Percentiles rank a stretch among this genome's conserved stretches.
phyloP scores from a whole-genome alignment of 768 basidiomycete species.

The Phaffia australis region DNA sequence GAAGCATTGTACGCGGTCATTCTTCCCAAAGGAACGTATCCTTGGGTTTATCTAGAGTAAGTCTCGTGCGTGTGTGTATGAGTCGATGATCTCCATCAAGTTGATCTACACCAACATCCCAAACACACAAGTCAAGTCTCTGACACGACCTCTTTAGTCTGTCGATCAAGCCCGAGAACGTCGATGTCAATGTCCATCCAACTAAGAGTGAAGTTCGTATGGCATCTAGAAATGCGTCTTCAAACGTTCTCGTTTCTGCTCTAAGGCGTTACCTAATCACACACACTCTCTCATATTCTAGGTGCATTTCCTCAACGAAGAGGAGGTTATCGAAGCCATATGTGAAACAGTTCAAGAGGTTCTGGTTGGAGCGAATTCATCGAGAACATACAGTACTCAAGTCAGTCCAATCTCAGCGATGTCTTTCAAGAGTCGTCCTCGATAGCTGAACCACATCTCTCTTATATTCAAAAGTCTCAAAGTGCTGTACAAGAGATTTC shows the following conservation, averaged over 20 bases:
- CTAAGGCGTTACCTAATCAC: background rate
- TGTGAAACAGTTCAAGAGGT: slow-evolving; percentile 58
- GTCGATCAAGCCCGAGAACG: slow-evolving; percentile 68
- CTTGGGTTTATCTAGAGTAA: slow-evolving; percentile 93
- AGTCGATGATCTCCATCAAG: background rate
- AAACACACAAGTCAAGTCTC: background rate
- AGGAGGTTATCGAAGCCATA: slow-evolving; percentile 65
- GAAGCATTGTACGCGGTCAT: slow-evolving; percentile 74
- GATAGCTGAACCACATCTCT: background rate
- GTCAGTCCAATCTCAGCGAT: slow-evolving; percentile 27
- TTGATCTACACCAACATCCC: too few species aligned
- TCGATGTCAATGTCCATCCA: slow-evolving; percentile 96
- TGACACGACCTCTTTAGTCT: slow-evolving; percentile 45
- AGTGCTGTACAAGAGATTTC: slow-evolving; percentile 35
- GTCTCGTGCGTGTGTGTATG: slow-evolving; percentile 16
- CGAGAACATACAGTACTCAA: slow-evolving; percentile 42
- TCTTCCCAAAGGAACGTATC: slow-evolving; percentile 76
- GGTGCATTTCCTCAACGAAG: slow-evolving; percentile 84
- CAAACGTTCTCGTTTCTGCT: background rate
- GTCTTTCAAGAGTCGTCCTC: background rate
- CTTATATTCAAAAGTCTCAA: slow-evolving; percentile 26
- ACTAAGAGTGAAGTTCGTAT: slow-evolving; percentile 72
- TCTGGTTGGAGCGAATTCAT: slow-evolving; percentile 46
- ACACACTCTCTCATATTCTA: background rate
- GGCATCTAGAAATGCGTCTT: too few species aligned